Conservation (phyloP, 1,284 basidiomycete genomes). For the Sporisorium iseilematis-ciliati region DNA sequence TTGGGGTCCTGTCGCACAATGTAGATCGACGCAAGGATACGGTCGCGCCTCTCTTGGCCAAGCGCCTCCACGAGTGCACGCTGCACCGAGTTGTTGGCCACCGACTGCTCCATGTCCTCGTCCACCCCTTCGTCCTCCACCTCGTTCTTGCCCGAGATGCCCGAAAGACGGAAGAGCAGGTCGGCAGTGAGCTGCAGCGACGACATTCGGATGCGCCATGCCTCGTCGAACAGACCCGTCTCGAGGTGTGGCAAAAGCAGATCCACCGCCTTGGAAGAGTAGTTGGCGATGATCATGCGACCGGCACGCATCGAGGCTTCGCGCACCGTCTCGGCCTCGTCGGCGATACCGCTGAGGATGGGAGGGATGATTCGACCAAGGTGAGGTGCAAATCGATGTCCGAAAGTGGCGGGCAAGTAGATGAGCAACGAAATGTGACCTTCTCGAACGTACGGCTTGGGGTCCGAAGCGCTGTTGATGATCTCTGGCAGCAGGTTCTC, state of each 20-base stretch:
- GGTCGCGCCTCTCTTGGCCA: conserved; percentile 87
- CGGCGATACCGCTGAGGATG: conserved; percentile 91
- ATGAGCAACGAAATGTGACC: conserved; percentile 98
- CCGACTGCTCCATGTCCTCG: conserved; percentile 75
- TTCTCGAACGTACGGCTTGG: conserved; percentile 91
- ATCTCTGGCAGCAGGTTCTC: conserved; percentile 95
- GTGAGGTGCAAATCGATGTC: conserved; percentile 91
- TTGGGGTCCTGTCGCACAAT: conserved; percentile 94
- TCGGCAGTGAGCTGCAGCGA: conserved; percentile 97
- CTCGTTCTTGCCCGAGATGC: conserved; percentile 91
- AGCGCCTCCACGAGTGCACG: conserved; percentile 88
- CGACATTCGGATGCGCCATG: conserved; percentile 90
- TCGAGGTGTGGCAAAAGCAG: conserved; percentile 94
- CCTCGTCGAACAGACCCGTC: conserved; percentile 91
- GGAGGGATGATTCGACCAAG: conserved; percentile 93
- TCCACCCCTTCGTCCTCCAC: conserved; percentile 72
- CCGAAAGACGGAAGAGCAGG: conserved; percentile 96
- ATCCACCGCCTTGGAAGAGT: conserved; percentile 91
- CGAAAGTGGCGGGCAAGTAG: conserved; percentile 95
- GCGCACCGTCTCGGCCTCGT: conserved; percentile 87
- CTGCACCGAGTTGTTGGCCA: conserved; percentile 73
- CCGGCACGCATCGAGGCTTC: conserved; percentile 99
- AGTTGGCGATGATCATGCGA: conserved; percentile 97
- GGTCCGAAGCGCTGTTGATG: conserved; percentile 88
- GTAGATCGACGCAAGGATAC: conserved; percentile 90